Evolutionary conservation across 2,329 filamentous ascomycete species (phyloP).

Genomic region (Neocucurbitaria cava): DNA sequence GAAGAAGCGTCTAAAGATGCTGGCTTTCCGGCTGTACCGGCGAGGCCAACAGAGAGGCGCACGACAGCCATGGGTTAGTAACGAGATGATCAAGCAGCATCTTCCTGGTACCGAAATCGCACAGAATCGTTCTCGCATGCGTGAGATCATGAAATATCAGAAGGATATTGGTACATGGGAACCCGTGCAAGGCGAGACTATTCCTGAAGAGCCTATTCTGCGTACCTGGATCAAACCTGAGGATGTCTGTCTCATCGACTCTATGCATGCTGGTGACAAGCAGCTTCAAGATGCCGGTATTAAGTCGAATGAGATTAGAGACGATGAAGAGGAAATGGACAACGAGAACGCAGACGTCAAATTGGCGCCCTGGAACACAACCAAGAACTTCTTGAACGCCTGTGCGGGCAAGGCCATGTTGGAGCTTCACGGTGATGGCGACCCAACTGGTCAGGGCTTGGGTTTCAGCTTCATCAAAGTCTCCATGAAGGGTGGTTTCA

Average conservation of each 20-base stretch:
- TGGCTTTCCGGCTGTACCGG: conserved; percentile 86
- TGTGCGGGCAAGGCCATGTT: conserved; percentile 97
- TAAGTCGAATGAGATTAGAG: conserved; percentile 70
- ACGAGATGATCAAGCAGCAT: conserved; percentile 66
- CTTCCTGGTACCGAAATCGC: conserved; percentile 93
- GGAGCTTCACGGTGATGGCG: conserved; percentile 89
- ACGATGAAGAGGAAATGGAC: conserved; percentile 65
- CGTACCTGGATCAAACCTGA: conserved; percentile 92
- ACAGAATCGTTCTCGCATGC: conserved; percentile 94
- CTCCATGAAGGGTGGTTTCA: conserved; percentile 98
- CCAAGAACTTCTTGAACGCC: conserved; percentile 94
- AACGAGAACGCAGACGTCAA: conserved; percentile 84
- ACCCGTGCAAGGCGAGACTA: conserved; percentile 71
- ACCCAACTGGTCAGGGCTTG: conserved; percentile 90
- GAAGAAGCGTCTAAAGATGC: conserved; percentile 96
- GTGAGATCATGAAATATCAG: conserved; percentile 92
- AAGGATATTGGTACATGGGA: conserved; percentile 86
- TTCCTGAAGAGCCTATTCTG: conserved; percentile 82
- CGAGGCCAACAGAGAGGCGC: conserved; percentile 74
- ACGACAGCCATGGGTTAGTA: conserved; percentile 83
- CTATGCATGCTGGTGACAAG: conserved; percentile 94
- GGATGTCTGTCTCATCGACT: conserved; percentile 91
- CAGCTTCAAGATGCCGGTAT: conserved; percentile 92
- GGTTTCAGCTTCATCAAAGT: conserved; percentile 98
- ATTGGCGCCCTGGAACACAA: conserved; percentile 94